Base-by-base conservation (phyloP, 108 stramenopile genomes). In the Cyclotella atomus region DNA sequence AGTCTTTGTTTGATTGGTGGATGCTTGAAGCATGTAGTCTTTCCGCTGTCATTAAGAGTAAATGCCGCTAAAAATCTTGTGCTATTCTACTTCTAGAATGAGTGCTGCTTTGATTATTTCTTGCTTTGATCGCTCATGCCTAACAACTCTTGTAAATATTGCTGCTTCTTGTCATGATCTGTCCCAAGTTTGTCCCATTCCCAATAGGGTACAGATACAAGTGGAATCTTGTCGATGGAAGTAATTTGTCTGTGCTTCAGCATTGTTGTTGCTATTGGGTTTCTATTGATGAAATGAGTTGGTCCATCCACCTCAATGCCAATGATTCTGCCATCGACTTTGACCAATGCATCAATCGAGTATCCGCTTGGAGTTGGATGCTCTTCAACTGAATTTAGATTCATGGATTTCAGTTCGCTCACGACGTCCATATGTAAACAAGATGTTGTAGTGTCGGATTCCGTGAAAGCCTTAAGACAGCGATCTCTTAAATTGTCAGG, bases 201-300 rank as follows among this genome's bases (percentile, higher is more conserved):
- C 71, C 71, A 72, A 62, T 62, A 72, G 12, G 71, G 60, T 0
- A 72, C 71, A 1, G 60, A 72, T 36, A 72, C 60, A 50, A 62
- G 24, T 29, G n/a, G 27, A 3, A 71, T 53, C 1, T 15, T 28
- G 27, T 72, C 60, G 3, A 52, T 49, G 15, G 33, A 16, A 28
- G 59, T 0, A 0, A 62, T 47, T 62, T 62, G 60, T 16, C 71
- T 32, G 16, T 47, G 36, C 60, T 62, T 72, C 24, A 72, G 28
- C 19, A 62, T 15, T 0, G 49, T 61, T 0, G 59, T 61, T 14
- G 1, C 70, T 2, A 1, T 47, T 21, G 46, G 43, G 1, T 41
- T 0, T 15, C 24, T 38, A 43, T 27, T 12, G 16, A 64, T 46
- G 17, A 64, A 64, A 64, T 64, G 62, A 46, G 44, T 17, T 27